Base-by-base conservation (phyloP, 1,139 yeast species). In the Arxiozyma bovina region DNA sequence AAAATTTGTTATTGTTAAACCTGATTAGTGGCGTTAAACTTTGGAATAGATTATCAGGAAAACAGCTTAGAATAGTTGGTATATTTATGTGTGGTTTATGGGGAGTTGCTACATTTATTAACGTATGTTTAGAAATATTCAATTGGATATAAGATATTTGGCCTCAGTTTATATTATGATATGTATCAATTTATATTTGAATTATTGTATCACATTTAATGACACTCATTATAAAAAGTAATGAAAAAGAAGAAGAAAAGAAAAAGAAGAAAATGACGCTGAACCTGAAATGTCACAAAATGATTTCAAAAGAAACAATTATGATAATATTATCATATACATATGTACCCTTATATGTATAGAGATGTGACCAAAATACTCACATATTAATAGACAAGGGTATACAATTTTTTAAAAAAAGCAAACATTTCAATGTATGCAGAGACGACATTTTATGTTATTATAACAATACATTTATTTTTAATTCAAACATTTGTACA, bases 71-170 rank as follows among this genome's bases (percentile, higher is more conserved):
- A 52, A 22, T 46, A 11, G 43, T 66, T 12, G 71, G 71, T 7
- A 42, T 67, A 4, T 17, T 46, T 6, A 65, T 68, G 68, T 66
- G 71, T 52, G 54, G 54, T 17, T 50, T 64, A 38, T 68, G 71
- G 70, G 61, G 58, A 2, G 21, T 61, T 6, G 66, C 70, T 2
- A 67, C 70, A 1, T n/a, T 61, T 15, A 51, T 55, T 40, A 66
- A 66, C 51, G 59, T 67, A 11, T 18, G 62, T 20, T 50, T 65
- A 21, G 71, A 68, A 53, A 42, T 54, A 42, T 54, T 56, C 18
- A 34, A 21, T 45, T 50, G 30, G 15, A n/a, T 11, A 23, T 21
- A 44, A 15, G 12, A n/a, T 22, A 20, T 11, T 21, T 42, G 20
- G 11, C 23, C 17, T 42, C 5, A 42, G 21, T 20, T 20, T 21